Conservation (phyloP, 176 grass and related monocot species). For the Dendrocalamus sinicus region DNA sequence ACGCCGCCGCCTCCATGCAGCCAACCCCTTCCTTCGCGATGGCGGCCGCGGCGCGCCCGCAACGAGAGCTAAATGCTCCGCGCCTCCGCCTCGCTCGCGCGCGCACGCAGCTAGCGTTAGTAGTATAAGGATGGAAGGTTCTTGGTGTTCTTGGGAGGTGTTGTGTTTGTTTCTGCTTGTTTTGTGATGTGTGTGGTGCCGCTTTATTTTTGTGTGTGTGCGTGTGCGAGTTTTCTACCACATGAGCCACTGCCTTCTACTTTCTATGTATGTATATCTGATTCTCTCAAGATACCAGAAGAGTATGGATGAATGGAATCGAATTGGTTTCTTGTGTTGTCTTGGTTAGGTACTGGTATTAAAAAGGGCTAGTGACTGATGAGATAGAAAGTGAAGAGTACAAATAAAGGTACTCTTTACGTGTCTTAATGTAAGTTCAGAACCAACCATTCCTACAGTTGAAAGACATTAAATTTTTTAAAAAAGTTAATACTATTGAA, state of each 20-base stretch:
- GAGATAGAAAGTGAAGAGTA: conserved; percentile 17
- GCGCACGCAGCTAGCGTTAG: neutral
- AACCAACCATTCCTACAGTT: too few relatives aligned
- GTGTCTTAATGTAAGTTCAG: too few relatives aligned
- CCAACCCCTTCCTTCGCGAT: neutral
- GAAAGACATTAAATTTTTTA: too few relatives aligned
- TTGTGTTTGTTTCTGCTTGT: neutral
- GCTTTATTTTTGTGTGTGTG: neutral
- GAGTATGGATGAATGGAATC: conserved; percentile 33
- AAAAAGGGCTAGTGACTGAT: conserved; percentile 33
- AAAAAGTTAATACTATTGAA: too few relatives aligned
- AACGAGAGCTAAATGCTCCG: neutral
- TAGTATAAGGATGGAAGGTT: conserved; percentile 3
- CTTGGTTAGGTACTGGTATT: conserved; percentile 57
- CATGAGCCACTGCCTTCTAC: neutral
- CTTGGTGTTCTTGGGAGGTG: conserved; percentile 36
- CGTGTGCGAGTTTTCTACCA: neutral
- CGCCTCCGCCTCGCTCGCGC: neutral
- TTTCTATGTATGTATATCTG: neutral
- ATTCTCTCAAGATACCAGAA: conserved; percentile 11
- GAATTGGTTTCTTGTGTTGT: conserved; percentile 47
- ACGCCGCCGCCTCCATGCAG: conserved; percentile 53
- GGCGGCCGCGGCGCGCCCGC: neutral
- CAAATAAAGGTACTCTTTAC: neutral
- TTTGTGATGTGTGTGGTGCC: conserved; percentile 26